phyloP scores from a whole-genome alignment of 2,329 filamentous ascomycete species.

The Fusarium sp. region DNA sequence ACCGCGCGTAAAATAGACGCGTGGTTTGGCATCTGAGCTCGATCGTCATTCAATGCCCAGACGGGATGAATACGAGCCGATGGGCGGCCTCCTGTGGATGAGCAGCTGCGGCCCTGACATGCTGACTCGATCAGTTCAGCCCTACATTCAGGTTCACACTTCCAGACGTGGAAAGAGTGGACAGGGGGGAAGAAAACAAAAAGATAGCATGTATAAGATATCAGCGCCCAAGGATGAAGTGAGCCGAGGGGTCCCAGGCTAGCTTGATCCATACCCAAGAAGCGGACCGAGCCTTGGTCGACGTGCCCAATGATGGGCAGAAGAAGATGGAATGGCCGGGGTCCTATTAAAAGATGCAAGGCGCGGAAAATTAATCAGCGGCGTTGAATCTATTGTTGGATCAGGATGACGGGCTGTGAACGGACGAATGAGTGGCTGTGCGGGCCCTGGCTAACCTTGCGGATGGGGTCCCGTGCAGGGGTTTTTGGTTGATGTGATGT shows the following conservation, averaged over 20 bases:
- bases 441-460: neutral
- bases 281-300: neutral
- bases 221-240: neutral
- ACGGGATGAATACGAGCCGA: neutral
- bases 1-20: conserved; percentile 2
- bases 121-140: neutral
- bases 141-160: conserved; percentile 5
- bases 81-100: neutral
- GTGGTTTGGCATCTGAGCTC: neutral
- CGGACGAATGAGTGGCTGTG: neutral
- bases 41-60: neutral
- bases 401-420: neutral
- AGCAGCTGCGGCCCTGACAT: neutral
- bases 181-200: neutral
- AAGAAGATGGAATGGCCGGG: neutral
- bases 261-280: neutral
- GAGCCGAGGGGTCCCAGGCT: neutral
- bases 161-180: neutral
- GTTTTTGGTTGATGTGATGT: neutral
- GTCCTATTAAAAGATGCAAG: conserved; percentile 2
- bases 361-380: conserved; percentile 1
- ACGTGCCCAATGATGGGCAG: neutral
- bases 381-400: conserved; percentile 1
- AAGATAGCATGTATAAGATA: neutral
- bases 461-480: neutral